These are phyloP conservation scores for Entomortierella beljakovae DNA, from an alignment of 192 early-diverging fungal species.

Conservation along the genomic window DNA sequence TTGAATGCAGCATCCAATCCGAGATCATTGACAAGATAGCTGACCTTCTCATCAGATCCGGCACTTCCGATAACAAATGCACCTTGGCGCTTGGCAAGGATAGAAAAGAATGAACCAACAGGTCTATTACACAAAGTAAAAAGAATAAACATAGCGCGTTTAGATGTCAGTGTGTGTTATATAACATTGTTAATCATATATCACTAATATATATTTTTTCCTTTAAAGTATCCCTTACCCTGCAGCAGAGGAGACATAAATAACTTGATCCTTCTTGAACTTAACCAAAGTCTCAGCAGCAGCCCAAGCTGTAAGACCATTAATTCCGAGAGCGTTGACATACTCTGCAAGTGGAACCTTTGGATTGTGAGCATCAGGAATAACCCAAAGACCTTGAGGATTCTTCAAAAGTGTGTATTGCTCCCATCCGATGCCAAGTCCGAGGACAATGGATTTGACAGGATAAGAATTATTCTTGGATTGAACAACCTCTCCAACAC, in stretches of 20 bases:
- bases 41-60: constrained; percentile 85
- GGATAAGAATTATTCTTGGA: constrained; percentile 65
- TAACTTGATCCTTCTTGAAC: constrained; percentile 82
- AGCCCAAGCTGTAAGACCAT: constrained; percentile 50
- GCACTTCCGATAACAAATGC: constrained; percentile 85
- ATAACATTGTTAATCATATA: too few species aligned
- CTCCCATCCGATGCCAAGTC: constrained; percentile 64
- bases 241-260: constrained; percentile 85
- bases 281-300: constrained; percentile 72
- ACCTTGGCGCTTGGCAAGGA: constrained; percentile 80
- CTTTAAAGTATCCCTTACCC: too few species aligned
- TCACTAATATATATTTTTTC: too few species aligned
- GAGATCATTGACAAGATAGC: constrained; percentile 68
- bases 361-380: constrained; percentile 56
- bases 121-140: too few species aligned
- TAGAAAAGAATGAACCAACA: constrained; percentile 59
- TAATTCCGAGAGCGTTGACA: constrained; percentile 80
- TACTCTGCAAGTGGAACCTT: constrained; percentile 67
- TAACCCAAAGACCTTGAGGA: constrained; percentile 26
- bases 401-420: constrained; percentile 61
- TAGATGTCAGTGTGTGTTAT: too few species aligned
- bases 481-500: constrained; percentile 73
- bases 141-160: neutral
- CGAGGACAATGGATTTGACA: constrained; percentile 70
- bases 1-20: constrained; percentile 88